Evolutionary conservation across 441 rosid genomes (phyloP).

Genomic region (Syzygium malaccense): DNA sequence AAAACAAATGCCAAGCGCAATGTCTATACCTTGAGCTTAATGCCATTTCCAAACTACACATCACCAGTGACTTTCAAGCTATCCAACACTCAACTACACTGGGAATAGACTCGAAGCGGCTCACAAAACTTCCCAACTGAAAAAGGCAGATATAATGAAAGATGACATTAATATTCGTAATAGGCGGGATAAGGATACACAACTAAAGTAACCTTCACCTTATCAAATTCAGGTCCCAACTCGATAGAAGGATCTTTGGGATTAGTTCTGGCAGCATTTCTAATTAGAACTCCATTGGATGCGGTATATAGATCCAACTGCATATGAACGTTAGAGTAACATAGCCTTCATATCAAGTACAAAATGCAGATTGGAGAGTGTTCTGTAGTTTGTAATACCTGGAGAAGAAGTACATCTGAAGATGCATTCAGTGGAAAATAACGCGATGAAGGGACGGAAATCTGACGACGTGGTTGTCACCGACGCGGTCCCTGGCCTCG

Average conservation of each 20-base stretch:
- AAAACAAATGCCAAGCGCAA: background rate
- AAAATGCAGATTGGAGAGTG: background rate
- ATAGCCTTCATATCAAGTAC: background rate
- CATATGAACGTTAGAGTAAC: constrained; percentile 5
- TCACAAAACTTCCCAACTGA: constrained; percentile 30
- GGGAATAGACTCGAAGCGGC: constrained; percentile 78
- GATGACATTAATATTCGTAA: background rate
- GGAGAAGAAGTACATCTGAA: constrained; percentile 50
- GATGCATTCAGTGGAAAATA: constrained; percentile 41
- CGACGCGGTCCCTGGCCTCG: too few species aligned
- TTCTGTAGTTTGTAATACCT: constrained; percentile 24
- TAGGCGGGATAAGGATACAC: background rate
- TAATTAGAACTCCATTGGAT: constrained; percentile 28
- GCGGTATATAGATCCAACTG: constrained; percentile 54
- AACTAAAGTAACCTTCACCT: constrained; percentile 22
- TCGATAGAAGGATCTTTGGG: constrained; percentile 40
- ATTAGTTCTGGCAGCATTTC: constrained; percentile 31
- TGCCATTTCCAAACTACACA: constrained; percentile 73
- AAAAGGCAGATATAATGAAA: background rate
- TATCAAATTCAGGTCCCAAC: constrained; percentile 54
- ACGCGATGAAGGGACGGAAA: constrained; percentile 39
- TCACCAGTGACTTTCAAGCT: constrained; percentile 88
- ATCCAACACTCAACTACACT: constrained; percentile 66
- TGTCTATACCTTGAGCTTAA: constrained; percentile 66
- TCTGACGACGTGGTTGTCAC: background rate